Percentiles rank a stretch among this genome's conserved stretches.
phyloP scores from a whole-genome alignment of 1,139 yeast species.

The Sugiyamaella xylanicola region DNA sequence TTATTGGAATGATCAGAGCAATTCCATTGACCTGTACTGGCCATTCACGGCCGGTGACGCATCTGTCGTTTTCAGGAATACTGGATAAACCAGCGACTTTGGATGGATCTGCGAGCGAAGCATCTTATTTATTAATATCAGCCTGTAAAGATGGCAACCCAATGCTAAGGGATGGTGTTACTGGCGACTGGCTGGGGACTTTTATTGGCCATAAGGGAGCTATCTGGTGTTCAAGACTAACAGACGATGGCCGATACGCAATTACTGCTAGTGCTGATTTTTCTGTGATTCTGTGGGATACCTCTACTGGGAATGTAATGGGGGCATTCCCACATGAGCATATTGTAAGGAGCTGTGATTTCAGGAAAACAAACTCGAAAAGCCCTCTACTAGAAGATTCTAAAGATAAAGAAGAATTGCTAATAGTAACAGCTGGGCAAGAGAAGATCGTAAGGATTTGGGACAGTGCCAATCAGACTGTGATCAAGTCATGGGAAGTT shows the following conservation, averaged over 20 bases:
- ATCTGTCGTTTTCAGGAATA: slow-evolving; percentile 39
- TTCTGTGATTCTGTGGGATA: slow-evolving; percentile 43
- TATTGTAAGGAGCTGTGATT: slow-evolving; percentile 41
- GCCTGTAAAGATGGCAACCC: slow-evolving; percentile 47
- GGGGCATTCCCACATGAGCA: slow-evolving; percentile 39
- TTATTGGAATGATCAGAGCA: slow-evolving; percentile 31
- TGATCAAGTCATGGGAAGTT: slow-evolving; percentile 28
- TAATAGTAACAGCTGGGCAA: slow-evolving; percentile 36
- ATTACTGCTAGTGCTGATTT: slow-evolving; percentile 45
- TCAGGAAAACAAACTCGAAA: slow-evolving; percentile 22
- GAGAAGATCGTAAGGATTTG: slow-evolving; percentile 35
- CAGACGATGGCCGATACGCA: slow-evolving; percentile 36
- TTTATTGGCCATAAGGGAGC: slow-evolving; percentile 47
- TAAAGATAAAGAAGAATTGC: slow-evolving; percentile 4
- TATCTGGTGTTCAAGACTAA: slow-evolving; percentile 43
- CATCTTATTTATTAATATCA: slow-evolving; percentile 36
- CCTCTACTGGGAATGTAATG: slow-evolving; percentile 35
- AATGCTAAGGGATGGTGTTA: slow-evolving; percentile 44
- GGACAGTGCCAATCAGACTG: slow-evolving; percentile 21
- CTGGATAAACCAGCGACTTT: slow-evolving; percentile 20
- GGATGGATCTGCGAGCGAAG: slow-evolving; percentile 7
- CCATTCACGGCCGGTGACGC: slow-evolving; percentile 46
- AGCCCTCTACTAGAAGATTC: background rate
- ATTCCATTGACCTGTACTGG: slow-evolving; percentile 45
- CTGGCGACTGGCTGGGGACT: slow-evolving; percentile 48